A percentile compares a stretch with the other conserved stretches of the same genome.
These are phyloP conservation scores for Colletotrichum eremochloae DNA, from an alignment of 2,329 filamentous ascomycete species.

Conservation along the genomic window DNA sequence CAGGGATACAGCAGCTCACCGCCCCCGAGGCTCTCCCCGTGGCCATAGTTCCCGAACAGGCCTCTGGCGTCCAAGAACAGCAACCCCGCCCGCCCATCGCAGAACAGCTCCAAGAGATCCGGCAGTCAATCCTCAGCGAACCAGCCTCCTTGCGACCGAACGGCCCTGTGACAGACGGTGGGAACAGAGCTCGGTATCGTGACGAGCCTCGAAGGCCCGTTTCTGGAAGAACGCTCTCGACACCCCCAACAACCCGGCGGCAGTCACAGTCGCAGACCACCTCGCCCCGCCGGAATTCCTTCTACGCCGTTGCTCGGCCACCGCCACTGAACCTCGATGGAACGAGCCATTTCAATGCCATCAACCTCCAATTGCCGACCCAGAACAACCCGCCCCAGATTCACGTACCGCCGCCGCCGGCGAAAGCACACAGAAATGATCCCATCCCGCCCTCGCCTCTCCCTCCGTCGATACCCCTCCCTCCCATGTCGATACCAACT, in stretches of 20 bases:
- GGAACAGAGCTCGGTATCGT: conserved; percentile 44
- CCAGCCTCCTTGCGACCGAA: conserved; percentile 46
- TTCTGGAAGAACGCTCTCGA: conserved; percentile 63
- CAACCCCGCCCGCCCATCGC: conserved; percentile 50
- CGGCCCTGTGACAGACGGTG: conserved; percentile 46
- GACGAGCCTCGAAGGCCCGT: conserved; percentile 52
- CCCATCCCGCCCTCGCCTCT: conserved; percentile 62
- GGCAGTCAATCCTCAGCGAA: conserved; percentile 49
- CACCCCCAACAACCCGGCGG: conserved; percentile 62
- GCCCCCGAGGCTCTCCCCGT: conserved; percentile 71
- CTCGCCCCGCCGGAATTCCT: conserved; percentile 63
- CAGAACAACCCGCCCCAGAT: conserved; percentile 42
- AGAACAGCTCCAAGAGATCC: conserved; percentile 50
- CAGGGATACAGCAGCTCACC: conserved; percentile 70
- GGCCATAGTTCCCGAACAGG: conserved; percentile 57
- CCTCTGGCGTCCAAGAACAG: conserved; percentile 56
- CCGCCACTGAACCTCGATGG: conserved; percentile 60
- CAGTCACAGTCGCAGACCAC: conserved; percentile 50
- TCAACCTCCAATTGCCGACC: conserved; percentile 15
- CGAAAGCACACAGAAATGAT: conserved; percentile 43
- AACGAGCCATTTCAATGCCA: conserved; percentile 28
- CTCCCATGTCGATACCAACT: conserved; percentile 76
- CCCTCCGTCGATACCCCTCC: conserved; percentile 69
- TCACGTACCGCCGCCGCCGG: conserved; percentile 55
- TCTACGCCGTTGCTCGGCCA: conserved; percentile 60